Base-by-base conservation (phyloP, 139 green algal genomes). In the Ettlia oleoabundans region DNA sequence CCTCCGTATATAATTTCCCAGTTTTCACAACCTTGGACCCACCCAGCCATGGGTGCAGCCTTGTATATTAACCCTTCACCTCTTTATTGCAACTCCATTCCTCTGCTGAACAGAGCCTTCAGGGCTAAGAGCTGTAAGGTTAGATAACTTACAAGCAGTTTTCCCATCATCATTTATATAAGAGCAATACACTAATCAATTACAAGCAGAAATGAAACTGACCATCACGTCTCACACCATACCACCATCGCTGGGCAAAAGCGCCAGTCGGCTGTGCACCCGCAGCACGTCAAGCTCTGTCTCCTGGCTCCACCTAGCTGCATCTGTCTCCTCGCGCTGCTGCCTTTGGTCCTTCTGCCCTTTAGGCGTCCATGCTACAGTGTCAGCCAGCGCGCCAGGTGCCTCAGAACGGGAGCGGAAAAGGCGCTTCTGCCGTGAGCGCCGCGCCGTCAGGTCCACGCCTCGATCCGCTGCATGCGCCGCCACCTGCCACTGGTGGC, bases 401-500 rank as follows among this genome's bases (percentile, higher is more conserved):
- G 62, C 62, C 24, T 81, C 75, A n/a, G 58, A 72, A 15, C 58
- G 75, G 13, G 75, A 81, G 38, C 75, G 75, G 75, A 81, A 81
- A 18, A 81, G 75, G 38, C 40, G 41, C 28, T 40, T 40, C 75
- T 71, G 75, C 8, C 58, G 75, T 22, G 53, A 35, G 5, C 38
- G 38, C 5, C 75, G 75, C 13, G 58, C 58, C 10, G 30, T 53
- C 15, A 81, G 58, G 38, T 81, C 75, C 40, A 81, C n/a, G 7
- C 75, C 75, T 2, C 58, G 75, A 5, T 62, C 75, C 1, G 55
- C 58, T 4, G 75, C 75, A 28, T 70, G 40, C 28, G 58, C 58
- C 28, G 75, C 75, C 75, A 81, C 75, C 75, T 81, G 75, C 75
- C 75, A 81, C 40, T 43, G 58, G 58, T 72, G 75, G 38, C 75